A percentile compares a stretch with the other conserved stretches of the same genome.
Conservation (phyloP, 768 basidiomycete genomes). For the Leccinum fibrillosum region DNA sequence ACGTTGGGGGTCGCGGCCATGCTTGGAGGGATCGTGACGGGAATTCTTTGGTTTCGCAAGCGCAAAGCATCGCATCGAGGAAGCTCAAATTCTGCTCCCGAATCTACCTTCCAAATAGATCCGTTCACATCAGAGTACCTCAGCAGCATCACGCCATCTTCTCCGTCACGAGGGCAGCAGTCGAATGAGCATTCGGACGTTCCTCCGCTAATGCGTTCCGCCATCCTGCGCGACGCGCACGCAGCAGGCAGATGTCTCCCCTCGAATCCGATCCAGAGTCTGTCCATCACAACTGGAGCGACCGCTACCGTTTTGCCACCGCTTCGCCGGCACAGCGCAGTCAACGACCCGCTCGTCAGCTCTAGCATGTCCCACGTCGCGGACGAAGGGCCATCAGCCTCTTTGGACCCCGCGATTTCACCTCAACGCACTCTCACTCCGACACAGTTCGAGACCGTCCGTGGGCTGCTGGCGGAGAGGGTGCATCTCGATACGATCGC, state of each 20-base stretch:
- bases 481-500: no score
- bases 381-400: background rate
- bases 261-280: background rate
- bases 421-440: background rate
- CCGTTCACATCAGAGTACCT: conserved; percentile 1
- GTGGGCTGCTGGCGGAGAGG: no score
- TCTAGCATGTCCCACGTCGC: background rate
- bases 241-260: background rate
- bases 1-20: conserved; percentile 10
- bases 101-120: background rate
- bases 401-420: background rate
- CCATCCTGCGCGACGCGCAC: conserved; percentile 13
- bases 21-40: background rate
- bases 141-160: background rate
- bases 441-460: no score
- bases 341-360: background rate
- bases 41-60: conserved; percentile 8
- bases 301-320: background rate
- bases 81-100: background rate
- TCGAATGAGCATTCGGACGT: background rate
- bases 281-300: background rate
- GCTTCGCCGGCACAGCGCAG: background rate
- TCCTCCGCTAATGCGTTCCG: conserved; percentile 1
- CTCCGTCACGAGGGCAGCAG: no score
- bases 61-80: background rate